phyloP scores from a whole-genome alignment of 805 yeast species.

The Candida koratica region DNA sequence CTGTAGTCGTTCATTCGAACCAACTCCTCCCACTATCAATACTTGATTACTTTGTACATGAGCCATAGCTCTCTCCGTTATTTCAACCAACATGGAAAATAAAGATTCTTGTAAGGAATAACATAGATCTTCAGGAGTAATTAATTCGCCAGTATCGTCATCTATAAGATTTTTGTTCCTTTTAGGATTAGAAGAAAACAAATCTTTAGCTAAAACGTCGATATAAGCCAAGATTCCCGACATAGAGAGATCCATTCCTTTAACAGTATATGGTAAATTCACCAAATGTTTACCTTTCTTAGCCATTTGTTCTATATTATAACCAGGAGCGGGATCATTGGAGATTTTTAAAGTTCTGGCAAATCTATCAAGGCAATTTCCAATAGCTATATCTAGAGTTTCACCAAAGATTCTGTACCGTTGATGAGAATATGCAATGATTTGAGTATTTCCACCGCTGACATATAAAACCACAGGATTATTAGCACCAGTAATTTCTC shows the following conservation, averaged over 20 bases:
- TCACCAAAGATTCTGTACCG: slow-evolving; percentile 98
- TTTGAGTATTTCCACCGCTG: slow-evolving; percentile 98
- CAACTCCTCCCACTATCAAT: slow-evolving; percentile 97
- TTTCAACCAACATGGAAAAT: slow-evolving; percentile 95
- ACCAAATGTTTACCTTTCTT: slow-evolving; percentile 61
- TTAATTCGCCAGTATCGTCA: slow-evolving; percentile 44
- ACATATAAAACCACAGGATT: slow-evolving; percentile 97
- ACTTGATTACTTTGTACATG: slow-evolving; percentile 89
- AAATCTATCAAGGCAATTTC: slow-evolving; percentile 93
- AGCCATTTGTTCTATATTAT: slow-evolving; percentile 93
- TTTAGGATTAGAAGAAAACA: slow-evolving; percentile 44
- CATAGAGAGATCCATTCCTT: slow-evolving; percentile 98
- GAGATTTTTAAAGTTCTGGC: slow-evolving; percentile 87
- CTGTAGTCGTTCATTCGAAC: slow-evolving; percentile 86
- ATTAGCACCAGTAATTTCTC: slow-evolving; percentile 96
- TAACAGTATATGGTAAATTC: slow-evolving; percentile 89
- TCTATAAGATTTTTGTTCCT: slow-evolving; percentile 38
- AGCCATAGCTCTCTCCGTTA: slow-evolving; percentile 98
- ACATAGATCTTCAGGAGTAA: slow-evolving; percentile 85
- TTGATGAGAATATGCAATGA: slow-evolving; percentile 92
- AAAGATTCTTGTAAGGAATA: slow-evolving; percentile 88
- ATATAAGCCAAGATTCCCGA: slow-evolving; percentile 88
- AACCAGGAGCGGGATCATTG: slow-evolving; percentile 96
- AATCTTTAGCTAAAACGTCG: slow-evolving; percentile 73
- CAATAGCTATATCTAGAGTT: slow-evolving; percentile 95